phyloP scores from a whole-genome alignment of 768 basidiomycete genomes.

The Boletus eberwhitei region DNA sequence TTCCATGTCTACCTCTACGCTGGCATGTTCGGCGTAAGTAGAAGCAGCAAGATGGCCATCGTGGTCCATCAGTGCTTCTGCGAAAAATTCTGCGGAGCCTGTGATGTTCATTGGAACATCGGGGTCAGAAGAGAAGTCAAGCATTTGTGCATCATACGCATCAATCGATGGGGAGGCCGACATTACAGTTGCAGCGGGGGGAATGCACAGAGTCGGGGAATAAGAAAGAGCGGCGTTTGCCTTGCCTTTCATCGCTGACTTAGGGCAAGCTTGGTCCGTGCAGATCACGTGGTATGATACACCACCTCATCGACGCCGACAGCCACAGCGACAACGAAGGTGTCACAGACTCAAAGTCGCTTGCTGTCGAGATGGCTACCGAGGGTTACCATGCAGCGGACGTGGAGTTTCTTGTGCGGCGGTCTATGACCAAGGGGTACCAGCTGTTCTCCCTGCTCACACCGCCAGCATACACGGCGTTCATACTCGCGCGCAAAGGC shows the following conservation, averaged over 20 bases:
- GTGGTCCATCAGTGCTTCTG: constrained; percentile 60
- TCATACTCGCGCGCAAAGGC: constrained; percentile 53
- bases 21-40: constrained; percentile 33
- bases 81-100: constrained; percentile 44
- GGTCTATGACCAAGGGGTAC: constrained; percentile 65
- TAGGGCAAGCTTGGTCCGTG: constrained; percentile 35
- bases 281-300: constrained; percentile 23
- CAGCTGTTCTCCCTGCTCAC: constrained; percentile 60
- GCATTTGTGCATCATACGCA: constrained; percentile 61
- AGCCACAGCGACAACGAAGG: not conserved
- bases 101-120: constrained; percentile 58
- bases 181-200: constrained; percentile 19
- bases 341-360: not conserved
- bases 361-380: constrained; percentile 14
- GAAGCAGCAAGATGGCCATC: constrained; percentile 36
- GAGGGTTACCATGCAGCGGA: constrained; percentile 44
- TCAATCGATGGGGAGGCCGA: constrained; percentile 38
- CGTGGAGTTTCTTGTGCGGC: constrained; percentile 62
- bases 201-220: constrained; percentile 14
- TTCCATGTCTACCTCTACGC: constrained; percentile 69
- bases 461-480: constrained; percentile 57
- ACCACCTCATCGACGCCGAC: not conserved
- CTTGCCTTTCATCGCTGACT: constrained; percentile 1
- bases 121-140: constrained; percentile 52
- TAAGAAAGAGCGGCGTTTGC: constrained; percentile 18